Conservation (phyloP, 2,329 filamentous ascomycete genomes). For the Clarireedia hainanense region DNA sequence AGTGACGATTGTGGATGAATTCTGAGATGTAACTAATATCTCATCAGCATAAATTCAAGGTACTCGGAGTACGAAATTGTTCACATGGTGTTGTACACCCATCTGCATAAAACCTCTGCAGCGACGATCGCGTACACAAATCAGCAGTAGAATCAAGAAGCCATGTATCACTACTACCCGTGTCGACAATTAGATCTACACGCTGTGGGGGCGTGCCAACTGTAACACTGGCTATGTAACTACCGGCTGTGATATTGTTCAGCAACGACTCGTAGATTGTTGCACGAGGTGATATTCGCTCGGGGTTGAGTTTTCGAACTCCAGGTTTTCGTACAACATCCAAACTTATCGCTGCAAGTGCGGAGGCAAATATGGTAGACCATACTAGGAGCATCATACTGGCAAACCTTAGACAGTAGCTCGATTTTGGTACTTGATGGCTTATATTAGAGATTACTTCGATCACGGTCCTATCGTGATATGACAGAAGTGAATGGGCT, state of each 20-base stretch:
- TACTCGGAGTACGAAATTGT: slow-evolving; percentile 30
- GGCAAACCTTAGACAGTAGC: too few species aligned
- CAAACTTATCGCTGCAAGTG: too few species aligned
- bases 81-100: slow-evolving; percentile 33
- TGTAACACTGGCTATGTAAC: slow-evolving; percentile 38
- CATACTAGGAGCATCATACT: too few species aligned
- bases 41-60: not conserved
- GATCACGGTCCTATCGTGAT: too few species aligned
- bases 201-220: slow-evolving; percentile 51
- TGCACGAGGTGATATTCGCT: slow-evolving; percentile 8
- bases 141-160: slow-evolving; percentile 32
- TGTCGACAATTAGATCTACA: slow-evolving; percentile 49
- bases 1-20: not conserved
- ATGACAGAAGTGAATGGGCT: too few species aligned
- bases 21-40: not conserved
- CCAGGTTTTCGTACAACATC: not conserved
- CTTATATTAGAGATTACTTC: too few species aligned
- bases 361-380: too few species aligned
- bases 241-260: slow-evolving; percentile 48
- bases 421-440: too few species aligned
- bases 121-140: slow-evolving; percentile 14
- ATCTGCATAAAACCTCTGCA: slow-evolving; percentile 21
- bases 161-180: slow-evolving; percentile 57
- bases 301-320: not conserved
- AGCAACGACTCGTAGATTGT: slow-evolving; percentile 12